Evolutionary conservation across 768 basidiomycete species (phyloP), one percentile per base, ranked within the genome.

Genomic region (Lactarius quietus): DNA sequence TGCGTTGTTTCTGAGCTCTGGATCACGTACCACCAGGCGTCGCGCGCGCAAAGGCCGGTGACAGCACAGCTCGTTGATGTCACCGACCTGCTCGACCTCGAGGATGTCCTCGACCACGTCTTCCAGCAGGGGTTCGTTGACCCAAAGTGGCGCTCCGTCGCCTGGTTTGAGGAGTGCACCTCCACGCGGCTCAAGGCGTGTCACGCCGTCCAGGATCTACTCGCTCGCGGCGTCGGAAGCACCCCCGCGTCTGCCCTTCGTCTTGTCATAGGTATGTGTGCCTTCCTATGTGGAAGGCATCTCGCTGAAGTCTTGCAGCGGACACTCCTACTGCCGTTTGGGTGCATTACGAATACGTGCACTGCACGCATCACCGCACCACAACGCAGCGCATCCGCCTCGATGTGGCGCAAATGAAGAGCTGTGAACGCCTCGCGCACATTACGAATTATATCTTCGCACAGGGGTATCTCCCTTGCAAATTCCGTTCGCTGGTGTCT

Each of bases 11-110:
- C 72, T 68, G 81, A 82, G 69, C 75, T 82, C 70, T 82, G 80
- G 80, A 74, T 83, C 62, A 77, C 78, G 56, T 83, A 81, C 74
- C 78, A 80, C 68, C 78, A 82, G 68, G 75, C 73, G 51, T 83
- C 81, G 51, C 80, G 81, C 53, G 73, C 69, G 28, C 73, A 76
- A 71, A 76, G 75, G 67, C 76, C 78, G 8, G 71, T 72, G 23
- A 81, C 81, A n/a, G 76, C 79, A 38, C 81, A 82, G 72, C 78
- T 83, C 73, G 73, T 83, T 61, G 81, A 81, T 70, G 74, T 83
- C 61, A 78, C 79, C 66, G 77, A 77, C 64, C 73, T 83, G 29
- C 48, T 69, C 52, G 81, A 81, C 71, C 71, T 83, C 66, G 82
- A 83, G 70, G 81, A 82, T 63, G 78, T 83, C 10, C 76, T 83